phyloP scores from a whole-genome alignment of 768 basidiomycete genomes.

The Xerocomellus amylosporus region DNA sequence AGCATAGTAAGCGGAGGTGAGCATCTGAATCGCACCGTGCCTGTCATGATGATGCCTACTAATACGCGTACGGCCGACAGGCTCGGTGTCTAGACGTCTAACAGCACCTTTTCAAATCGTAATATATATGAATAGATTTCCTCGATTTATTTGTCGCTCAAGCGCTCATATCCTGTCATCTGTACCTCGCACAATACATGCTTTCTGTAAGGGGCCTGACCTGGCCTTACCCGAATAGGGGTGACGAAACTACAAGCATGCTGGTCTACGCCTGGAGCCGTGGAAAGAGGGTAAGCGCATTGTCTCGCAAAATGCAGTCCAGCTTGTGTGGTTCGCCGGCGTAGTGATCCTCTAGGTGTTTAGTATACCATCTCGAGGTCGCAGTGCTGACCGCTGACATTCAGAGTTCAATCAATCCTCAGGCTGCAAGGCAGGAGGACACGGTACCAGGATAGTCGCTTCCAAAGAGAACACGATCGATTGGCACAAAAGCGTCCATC shows the following conservation, averaged over 20 bases:
- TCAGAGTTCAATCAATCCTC: neutral
- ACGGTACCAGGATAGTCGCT: slow-evolving; percentile 72
- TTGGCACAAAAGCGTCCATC: slow-evolving; percentile 48
- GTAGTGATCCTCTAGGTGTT: slow-evolving; percentile 51
- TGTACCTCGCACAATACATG: slow-evolving; percentile 30
- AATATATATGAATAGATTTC: slow-evolving; percentile 26
- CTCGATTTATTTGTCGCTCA: slow-evolving; percentile 24
- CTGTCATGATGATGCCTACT: neutral
- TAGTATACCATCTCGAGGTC: slow-evolving; percentile 62
- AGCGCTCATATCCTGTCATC: slow-evolving; percentile 23
- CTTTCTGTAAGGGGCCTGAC: slow-evolving; percentile 2
- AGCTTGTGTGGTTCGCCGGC: slow-evolving; percentile 38
- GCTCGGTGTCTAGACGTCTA: slow-evolving; percentile 53
- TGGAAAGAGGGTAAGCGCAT: slow-evolving; percentile 54
- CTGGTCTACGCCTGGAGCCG: slow-evolving; percentile 17
- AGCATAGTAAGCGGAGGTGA: slow-evolving; percentile 77
- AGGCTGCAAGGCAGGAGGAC: neutral
- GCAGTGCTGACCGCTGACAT: slow-evolving; percentile 52
- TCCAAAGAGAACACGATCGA: slow-evolving; percentile 61
- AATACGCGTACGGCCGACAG: slow-evolving; percentile 32
- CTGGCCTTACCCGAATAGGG: neutral
- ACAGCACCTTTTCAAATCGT: slow-evolving; percentile 8
- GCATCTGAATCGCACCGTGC: slow-evolving; percentile 18
- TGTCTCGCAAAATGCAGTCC: slow-evolving; percentile 44
- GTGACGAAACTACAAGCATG: neutral